phyloP scores from a whole-genome alignment of 1,139 yeast genomes.

The Pichia sp. region DNA sequence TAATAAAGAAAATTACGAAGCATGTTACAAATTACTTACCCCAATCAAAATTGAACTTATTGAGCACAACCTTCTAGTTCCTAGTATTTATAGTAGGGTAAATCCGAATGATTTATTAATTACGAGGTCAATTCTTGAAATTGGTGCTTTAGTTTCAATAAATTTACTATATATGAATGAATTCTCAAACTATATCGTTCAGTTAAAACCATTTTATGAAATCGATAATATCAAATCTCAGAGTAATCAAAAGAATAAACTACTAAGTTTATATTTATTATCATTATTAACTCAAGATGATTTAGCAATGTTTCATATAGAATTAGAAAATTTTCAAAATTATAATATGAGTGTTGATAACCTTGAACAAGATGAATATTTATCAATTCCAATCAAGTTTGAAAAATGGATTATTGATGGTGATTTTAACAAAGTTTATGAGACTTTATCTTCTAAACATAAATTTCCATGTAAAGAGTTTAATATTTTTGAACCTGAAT shows the following conservation, averaged over 20 bases:
- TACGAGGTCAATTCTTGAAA: constrained; percentile 76
- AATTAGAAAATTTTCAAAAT: constrained; percentile 66
- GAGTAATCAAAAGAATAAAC: constrained; percentile 65
- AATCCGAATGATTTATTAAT: constrained; percentile 63
- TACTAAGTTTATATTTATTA: constrained; percentile 71
- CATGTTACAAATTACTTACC: constrained; percentile 57
- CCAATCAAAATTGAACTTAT: constrained; percentile 75
- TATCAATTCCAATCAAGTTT: constrained; percentile 79
- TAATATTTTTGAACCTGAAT: constrained; percentile 52
- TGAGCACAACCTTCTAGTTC: constrained; percentile 70
- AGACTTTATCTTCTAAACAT: constrained; percentile 42
- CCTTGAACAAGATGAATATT: constrained; percentile 51
- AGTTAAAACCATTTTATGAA: constrained; percentile 70
- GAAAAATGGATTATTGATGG: constrained; percentile 98
- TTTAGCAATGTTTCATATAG: constrained; percentile 84
- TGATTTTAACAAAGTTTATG: constrained; percentile 88
- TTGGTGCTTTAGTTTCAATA: constrained; percentile 77
- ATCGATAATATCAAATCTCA: constrained; percentile 38
- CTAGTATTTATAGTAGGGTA: constrained; percentile 39
- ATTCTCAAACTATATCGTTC: constrained; percentile 69
- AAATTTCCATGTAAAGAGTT: constrained; percentile 52
- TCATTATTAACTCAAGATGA: constrained; percentile 76
- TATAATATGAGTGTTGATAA: constrained; percentile 45
- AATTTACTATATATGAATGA: constrained; percentile 54
- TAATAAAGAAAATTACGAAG: constrained; percentile 51